These are phyloP conservation scores for Jackrogersella minutella DNA, from an alignment of 495 filamentous ascomycete species.

Conservation along the genomic window DNA sequence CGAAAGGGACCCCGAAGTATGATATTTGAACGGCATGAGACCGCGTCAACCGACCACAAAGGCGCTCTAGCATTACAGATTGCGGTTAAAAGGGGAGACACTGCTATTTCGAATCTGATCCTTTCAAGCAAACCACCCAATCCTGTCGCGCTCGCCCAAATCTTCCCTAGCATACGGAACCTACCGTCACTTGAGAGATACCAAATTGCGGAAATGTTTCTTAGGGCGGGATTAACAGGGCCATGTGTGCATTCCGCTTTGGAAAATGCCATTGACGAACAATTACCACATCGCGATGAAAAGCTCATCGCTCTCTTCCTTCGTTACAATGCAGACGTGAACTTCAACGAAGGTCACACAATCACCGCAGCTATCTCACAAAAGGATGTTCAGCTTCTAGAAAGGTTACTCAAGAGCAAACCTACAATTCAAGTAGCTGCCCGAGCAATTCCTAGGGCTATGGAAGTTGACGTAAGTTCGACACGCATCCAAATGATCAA, in stretches of 20 bases:
- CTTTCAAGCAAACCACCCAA: slow-evolving; percentile 49
- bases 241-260: slow-evolving; percentile 49
- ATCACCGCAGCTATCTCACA: slow-evolving; percentile 52
- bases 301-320: slow-evolving; percentile 54
- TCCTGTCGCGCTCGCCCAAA: slow-evolving; percentile 46
- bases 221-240: slow-evolving; percentile 50
- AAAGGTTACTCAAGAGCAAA: slow-evolving; percentile 48
- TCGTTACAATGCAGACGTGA: slow-evolving; percentile 53
- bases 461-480: slow-evolving; percentile 44
- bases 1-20: slow-evolving; percentile 40
- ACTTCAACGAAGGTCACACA: slow-evolving; percentile 54
- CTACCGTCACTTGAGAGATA: slow-evolving; percentile 48
- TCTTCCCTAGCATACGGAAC: slow-evolving; percentile 49
- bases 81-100: slow-evolving; percentile 49
- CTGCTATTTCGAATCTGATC: slow-evolving; percentile 50
- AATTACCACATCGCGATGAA: slow-evolving; percentile 51
- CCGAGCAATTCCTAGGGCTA: slow-evolving; percentile 48
- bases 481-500: slow-evolving; percentile 50
- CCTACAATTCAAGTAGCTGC: slow-evolving; percentile 49
- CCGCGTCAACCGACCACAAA: slow-evolving; percentile 55
- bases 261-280: slow-evolving; percentile 54
- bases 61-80: slow-evolving; percentile 51
- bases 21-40: slow-evolving; percentile 50
- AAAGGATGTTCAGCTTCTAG: slow-evolving; percentile 49
- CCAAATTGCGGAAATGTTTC: slow-evolving; percentile 50